Conservation (phyloP, 768 basidiomycete genomes). For the Austroboletus festivus region DNA sequence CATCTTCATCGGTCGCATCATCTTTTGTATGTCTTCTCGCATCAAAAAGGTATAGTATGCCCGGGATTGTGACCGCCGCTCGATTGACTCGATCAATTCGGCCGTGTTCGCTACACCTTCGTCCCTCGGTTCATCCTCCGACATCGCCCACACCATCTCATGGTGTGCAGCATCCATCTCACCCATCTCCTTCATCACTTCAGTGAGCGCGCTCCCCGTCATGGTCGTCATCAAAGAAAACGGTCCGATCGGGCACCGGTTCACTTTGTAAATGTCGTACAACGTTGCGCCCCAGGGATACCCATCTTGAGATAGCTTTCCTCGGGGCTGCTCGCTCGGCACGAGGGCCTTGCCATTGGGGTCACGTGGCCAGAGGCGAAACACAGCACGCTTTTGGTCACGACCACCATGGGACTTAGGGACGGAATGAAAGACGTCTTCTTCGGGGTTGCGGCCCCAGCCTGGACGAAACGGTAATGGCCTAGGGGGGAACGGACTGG, state of each 20-base stretch:
- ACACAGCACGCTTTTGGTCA: too few relatives aligned
- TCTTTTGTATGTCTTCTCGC: background rate
- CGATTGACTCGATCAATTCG: constrained; percentile 10
- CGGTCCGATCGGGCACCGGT: background rate
- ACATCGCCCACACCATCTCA: constrained; percentile 22
- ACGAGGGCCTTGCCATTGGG: constrained; percentile 12
- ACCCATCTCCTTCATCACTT: constrained; percentile 6
- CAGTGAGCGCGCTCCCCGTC: constrained; percentile 21
- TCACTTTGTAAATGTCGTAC: constrained; percentile 23
- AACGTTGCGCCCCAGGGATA: constrained; percentile 28
- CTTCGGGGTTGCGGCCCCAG: too few relatives aligned
- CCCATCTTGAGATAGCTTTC: constrained; percentile 20
- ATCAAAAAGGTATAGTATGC: background rate
- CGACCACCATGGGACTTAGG: too few relatives aligned
- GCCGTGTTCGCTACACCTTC: constrained; percentile 15
- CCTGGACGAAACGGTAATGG: too few relatives aligned
- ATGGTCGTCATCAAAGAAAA: background rate
- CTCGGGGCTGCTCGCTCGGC: background rate
- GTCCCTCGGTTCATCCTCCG: constrained; percentile 23
- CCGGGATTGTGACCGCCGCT: background rate
- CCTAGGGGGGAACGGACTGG: too few relatives aligned
- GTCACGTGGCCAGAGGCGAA: too few relatives aligned
- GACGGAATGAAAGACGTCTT: too few relatives aligned
- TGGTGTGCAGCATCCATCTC: constrained; percentile 15
- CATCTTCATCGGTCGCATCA: background rate